Evolutionary conservation across 208 protist species (phyloP), one percentile per base, ranked within the genome.

Genomic region (Endotrypanum monterogeii): DNA sequence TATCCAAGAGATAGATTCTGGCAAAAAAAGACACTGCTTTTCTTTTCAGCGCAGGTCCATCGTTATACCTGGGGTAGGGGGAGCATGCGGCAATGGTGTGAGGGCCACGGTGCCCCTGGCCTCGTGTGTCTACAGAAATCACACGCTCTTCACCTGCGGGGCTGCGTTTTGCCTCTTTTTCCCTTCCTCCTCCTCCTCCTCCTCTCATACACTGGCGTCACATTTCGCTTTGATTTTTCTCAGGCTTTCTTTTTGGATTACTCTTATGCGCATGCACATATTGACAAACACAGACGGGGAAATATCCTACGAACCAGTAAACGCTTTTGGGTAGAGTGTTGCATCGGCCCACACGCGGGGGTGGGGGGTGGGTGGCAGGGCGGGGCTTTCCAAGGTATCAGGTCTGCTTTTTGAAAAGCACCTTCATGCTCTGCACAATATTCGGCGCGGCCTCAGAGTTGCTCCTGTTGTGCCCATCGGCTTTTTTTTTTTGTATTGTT

Each of bases 161-260:
- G 30, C 23, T 6, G 9, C 62, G 35, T 70, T 67, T 61, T 3
- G 58, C 52, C 48, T 76, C 25, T 69, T 66, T 39, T 48, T 79
- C 12, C 32, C 41, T 2, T 11, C 69, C 32, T 39, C 12, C 20
- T 30, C 55, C 39, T n/a, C 12, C 18, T 12, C 25, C 55, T 41
- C 20, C 12, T 16, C 60, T 25, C 23, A 39, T 23, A 65, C 37
- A 18, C 25, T 65, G 60, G 35, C 37, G 16, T 8, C 32, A 46
- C 37, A 30, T 39, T 23, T 65, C 60, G 60, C 14, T 65, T 44
- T 75, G 30, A 23, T 50, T 51, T 55, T 68, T 75, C 25, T 51
- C 37, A 25, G 8, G 1, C 30, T 35, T 30, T 54, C 30, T 23
- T 46, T 68, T 30, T 28, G 50, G 51, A 63, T 14, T 20, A 30